Conservation (phyloP, 2,329 filamentous ascomycete genomes). For the Claviceps sp. region DNA sequence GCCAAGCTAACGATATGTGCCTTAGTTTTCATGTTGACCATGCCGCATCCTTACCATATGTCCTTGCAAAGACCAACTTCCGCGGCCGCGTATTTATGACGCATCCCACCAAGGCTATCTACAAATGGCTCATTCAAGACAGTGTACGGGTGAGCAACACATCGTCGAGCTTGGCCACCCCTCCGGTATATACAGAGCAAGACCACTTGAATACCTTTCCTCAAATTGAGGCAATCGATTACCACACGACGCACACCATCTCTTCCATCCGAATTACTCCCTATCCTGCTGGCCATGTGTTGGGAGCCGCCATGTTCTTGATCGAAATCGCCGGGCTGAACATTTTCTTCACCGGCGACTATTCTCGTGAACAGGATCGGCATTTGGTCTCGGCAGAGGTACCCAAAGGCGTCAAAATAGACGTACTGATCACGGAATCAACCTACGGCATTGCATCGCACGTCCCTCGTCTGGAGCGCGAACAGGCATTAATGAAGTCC, state of each 20-base stretch:
- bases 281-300: slow-evolving; percentile 93
- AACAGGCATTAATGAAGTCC: slow-evolving; percentile 88
- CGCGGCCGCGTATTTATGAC: slow-evolving; percentile 97
- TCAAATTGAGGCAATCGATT: slow-evolving; percentile 93
- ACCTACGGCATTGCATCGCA: slow-evolving; percentile 95
- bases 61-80: slow-evolving; percentile 96
- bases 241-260: slow-evolving; percentile 94
- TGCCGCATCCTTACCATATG: slow-evolving; percentile 95
- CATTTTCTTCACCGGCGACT: slow-evolving; percentile 95
- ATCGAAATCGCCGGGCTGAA: slow-evolving; percentile 95
- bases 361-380: slow-evolving; percentile 87
- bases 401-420: slow-evolving; percentile 77
- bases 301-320: slow-evolving; percentile 95
- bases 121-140: slow-evolving; percentile 98
- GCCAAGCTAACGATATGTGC: slow-evolving; percentile 6
- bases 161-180: slow-evolving; percentile 46
- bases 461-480: slow-evolving; percentile 77
- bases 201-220: slow-evolving; percentile 91
- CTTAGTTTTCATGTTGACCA: slow-evolving; percentile 87
- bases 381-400: slow-evolving; percentile 92
- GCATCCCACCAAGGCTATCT: slow-evolving; percentile 96
- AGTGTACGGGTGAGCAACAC: slow-evolving; percentile 78
- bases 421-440: slow-evolving; percentile 93
- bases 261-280: slow-evolving; percentile 94
- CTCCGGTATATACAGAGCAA: slow-evolving; percentile 86